Evolutionary conservation across 2,329 filamentous ascomycete genomes (phyloP).

Genomic region (Monosporascus ibericus): DNA sequence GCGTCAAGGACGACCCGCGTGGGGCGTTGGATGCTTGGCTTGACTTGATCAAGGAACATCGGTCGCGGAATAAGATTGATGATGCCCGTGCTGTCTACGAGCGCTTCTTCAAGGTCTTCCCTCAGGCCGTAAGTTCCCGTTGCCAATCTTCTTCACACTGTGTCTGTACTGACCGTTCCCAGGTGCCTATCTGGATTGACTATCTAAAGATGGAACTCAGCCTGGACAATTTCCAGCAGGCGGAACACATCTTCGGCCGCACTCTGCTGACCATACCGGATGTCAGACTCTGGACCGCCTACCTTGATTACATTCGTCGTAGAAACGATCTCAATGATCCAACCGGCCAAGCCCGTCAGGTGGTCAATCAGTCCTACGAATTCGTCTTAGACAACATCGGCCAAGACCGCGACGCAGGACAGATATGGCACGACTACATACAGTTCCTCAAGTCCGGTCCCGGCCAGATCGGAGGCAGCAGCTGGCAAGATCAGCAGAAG

Average conservation of each 20-base stretch:
- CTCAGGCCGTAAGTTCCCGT: constrained; percentile 73
- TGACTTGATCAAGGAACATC: constrained; percentile 77
- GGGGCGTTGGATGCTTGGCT: constrained; percentile 93
- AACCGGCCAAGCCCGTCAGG: constrained; percentile 67
- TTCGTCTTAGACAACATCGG: constrained; percentile 87
- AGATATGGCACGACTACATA: constrained; percentile 91
- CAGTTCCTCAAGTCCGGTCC: constrained; percentile 87
- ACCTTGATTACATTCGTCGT: constrained; percentile 91
- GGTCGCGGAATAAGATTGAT: constrained; percentile 73
- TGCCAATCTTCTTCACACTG: background rate
- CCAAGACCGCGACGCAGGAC: constrained; percentile 82
- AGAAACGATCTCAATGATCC: constrained; percentile 84
- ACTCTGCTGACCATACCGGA: constrained; percentile 75
- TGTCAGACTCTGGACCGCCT: constrained; percentile 84
- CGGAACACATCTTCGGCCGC: constrained; percentile 78
- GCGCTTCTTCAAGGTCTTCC: constrained; percentile 82
- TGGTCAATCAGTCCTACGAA: constrained; percentile 82
- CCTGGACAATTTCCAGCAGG: constrained; percentile 71
- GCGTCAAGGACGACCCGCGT: constrained; percentile 85
- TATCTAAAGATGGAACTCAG: constrained; percentile 88
- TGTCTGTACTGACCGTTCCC: constrained; percentile 28
- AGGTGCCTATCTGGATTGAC: constrained; percentile 89
- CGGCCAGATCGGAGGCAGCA: constrained; percentile 74
- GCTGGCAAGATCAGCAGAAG: constrained; percentile 97
- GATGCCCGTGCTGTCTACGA: constrained; percentile 76